A percentile compares a stretch with the other conserved stretches of the same genome.
Conservation (phyloP, 352 stramenopile species). For the Phytophthora crassamura region DNA sequence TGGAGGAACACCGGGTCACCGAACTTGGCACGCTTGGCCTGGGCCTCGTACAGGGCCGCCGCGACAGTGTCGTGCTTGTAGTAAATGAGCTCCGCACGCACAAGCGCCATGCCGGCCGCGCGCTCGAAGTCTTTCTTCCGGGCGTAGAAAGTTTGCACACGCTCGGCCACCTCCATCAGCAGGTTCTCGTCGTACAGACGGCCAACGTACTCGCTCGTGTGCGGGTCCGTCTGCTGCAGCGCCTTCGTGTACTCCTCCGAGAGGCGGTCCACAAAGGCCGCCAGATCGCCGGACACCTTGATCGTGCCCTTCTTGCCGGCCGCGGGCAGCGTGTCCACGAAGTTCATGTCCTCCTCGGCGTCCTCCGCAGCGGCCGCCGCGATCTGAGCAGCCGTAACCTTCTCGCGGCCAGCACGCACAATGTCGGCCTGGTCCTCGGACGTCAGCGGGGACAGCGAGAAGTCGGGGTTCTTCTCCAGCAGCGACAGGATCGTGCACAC, state of each 20-base stretch:
- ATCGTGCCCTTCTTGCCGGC: conserved; percentile 82
- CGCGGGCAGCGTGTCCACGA: conserved; percentile 74
- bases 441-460: conserved; percentile 70
- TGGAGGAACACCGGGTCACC: conserved; percentile 89
- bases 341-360: conserved; percentile 90
- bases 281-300: conserved; percentile 90
- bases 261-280: conserved; percentile 92
- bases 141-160: conserved; percentile 93
- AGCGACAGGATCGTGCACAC: conserved; percentile 74
- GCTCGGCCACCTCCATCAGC: conserved; percentile 88
- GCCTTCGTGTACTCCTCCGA: conserved; percentile 99
- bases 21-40: conserved; percentile 85
- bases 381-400: conserved; percentile 71
- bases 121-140: conserved; percentile 76
- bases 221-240: conserved; percentile 96
- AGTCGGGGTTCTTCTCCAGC: conserved; percentile 85
- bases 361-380: conserved; percentile 48
- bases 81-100: conserved; percentile 96
- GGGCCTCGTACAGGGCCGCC: conserved; percentile 71
- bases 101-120: conserved; percentile 90
- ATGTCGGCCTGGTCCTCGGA: conserved; percentile 90
- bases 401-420: conserved; percentile 70
- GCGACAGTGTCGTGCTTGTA: conserved; percentile 97
- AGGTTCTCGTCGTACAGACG: conserved; percentile 94
- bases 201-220: conserved; percentile 96